Evolutionary conservation across 2,329 filamentous ascomycete species (phyloP).

Genomic region (Colletotrichum orchidophilum): DNA sequence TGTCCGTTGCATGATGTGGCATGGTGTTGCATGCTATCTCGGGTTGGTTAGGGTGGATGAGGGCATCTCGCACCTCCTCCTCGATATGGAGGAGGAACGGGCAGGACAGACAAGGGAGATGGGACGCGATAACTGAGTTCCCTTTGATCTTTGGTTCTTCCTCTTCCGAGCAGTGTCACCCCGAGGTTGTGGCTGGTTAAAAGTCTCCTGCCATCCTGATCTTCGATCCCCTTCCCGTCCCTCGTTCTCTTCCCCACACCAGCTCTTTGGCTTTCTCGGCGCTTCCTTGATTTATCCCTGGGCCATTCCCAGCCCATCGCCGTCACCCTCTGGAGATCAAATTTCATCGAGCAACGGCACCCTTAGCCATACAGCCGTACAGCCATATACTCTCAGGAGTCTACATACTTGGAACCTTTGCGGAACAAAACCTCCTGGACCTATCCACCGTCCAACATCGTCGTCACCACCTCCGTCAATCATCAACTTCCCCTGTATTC

Average conservation of each 20-base stretch:
- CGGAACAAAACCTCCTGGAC: conserved; percentile 32
- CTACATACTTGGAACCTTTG: background rate
- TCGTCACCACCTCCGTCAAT: background rate
- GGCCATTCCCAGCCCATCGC: background rate
- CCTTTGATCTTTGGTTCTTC: background rate
- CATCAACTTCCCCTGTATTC: background rate
- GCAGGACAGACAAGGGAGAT: background rate
- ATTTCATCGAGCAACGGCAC: background rate
- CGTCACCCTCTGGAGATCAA: background rate
- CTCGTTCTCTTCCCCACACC: conserved; percentile 23
- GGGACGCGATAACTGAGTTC: background rate
- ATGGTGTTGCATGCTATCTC: background rate
- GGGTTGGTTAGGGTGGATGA: background rate
- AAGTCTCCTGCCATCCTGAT: conserved; percentile 19
- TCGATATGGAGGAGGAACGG: background rate
- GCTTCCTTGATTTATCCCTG: conserved; percentile 22
- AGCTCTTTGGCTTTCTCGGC: conserved; percentile 2
- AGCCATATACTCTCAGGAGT: too few relatives aligned
- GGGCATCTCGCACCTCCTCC: background rate
- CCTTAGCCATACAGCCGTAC: too few relatives aligned
- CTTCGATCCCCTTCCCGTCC: conserved; percentile 5
- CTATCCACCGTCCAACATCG: background rate
- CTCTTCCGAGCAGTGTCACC: background rate
- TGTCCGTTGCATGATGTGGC: background rate
- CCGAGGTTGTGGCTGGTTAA: background rate